A percentile compares a stretch with the other conserved stretches of the same genome.
phyloP scores from a whole-genome alignment of 768 basidiomycete genomes.

The Russula griseocarnosa region DNA sequence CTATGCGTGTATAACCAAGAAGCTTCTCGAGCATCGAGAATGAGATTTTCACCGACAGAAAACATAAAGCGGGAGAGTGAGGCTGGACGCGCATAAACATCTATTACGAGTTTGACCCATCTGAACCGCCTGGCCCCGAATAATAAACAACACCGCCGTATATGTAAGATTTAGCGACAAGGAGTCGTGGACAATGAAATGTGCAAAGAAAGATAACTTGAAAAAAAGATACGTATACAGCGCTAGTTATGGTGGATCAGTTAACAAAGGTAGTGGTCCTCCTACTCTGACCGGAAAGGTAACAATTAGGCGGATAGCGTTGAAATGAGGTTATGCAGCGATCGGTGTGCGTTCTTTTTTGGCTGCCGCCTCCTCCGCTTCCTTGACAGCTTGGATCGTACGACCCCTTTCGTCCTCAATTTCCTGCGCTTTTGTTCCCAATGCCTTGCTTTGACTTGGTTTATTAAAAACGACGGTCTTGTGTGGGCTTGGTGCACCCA shows the following conservation, averaged over 20 bases:
- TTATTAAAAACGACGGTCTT: constrained; percentile 71
- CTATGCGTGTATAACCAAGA: not conserved
- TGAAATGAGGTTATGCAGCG: constrained; percentile 27
- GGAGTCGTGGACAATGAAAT: constrained; percentile 2
- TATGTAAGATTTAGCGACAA: constrained; percentile 14
- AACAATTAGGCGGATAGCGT: not conserved
- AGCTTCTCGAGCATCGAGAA: not conserved
- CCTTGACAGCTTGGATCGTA: constrained; percentile 62
- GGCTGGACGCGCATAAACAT: constrained; percentile 11
- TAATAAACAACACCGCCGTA: constrained; percentile 14
- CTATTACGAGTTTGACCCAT: constrained; percentile 13
- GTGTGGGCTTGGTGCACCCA: constrained; percentile 60
- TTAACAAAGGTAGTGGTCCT: constrained; percentile 1
- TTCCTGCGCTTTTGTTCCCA: constrained; percentile 55
- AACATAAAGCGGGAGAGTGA: not conserved
- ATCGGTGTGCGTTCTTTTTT: constrained; percentile 47
- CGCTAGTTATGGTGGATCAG: constrained; percentile 7
- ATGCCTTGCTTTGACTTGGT: constrained; percentile 33
- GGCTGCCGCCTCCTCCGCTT: constrained; percentile 56
- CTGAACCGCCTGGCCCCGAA: not conserved
- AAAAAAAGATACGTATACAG: constrained; percentile 70
- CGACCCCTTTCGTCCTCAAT: constrained; percentile 61
- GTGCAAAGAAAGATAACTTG: constrained; percentile 30
- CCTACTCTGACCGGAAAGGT: constrained; percentile 3
- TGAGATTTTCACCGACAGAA: not conserved